These are phyloP conservation scores for Psilocybe mexicana DNA, from an alignment of 1,284 basidiomycete genomes.

Conservation along the genomic window DNA sequence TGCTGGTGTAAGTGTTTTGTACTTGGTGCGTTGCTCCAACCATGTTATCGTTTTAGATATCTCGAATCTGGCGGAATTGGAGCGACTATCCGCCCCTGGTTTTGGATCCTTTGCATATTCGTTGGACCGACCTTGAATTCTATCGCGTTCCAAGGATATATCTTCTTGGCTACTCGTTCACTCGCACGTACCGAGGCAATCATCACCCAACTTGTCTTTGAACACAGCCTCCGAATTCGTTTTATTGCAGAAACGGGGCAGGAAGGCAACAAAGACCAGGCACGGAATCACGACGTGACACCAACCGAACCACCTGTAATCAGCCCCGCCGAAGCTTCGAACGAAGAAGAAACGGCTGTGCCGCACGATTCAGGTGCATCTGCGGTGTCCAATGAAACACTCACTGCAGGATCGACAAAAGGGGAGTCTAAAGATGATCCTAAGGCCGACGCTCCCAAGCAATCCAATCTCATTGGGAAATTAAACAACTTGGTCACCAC, in stretches of 20 bases:
- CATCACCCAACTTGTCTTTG: conserved; percentile 69
- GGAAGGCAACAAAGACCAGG: neutral
- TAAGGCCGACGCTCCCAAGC: conserved; percentile 10
- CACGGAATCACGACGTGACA: neutral
- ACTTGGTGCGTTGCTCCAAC: neutral
- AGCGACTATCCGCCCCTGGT: conserved; percentile 40
- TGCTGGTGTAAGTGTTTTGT: conserved; percentile 29
- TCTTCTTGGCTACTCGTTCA: conserved; percentile 47
- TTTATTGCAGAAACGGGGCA: conserved; percentile 49
- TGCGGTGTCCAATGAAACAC: neutral
- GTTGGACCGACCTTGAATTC: conserved; percentile 32
- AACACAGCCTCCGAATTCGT: conserved; percentile 67
- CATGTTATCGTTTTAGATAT: conserved; percentile 4
- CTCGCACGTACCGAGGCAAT: conserved; percentile 60
- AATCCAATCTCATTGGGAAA: conserved; percentile 47
- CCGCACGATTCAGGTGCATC: neutral
- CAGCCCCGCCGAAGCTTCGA: neutral
- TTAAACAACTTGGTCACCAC: conserved; percentile 56
- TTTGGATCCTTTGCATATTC: conserved; percentile 40
- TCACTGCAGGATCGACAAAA: neutral
- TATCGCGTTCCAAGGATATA: conserved; percentile 46
- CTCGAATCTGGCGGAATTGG: conserved; percentile 18
- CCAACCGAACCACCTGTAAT: neutral
- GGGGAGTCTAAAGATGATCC: neutral
- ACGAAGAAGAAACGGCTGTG: neutral